Percentiles rank a stretch among this genome's conserved stretches.
These are phyloP conservation scores for Phytopythium litorale DNA, from an alignment of 352 stramenopile genomes.

Conservation along the genomic window DNA sequence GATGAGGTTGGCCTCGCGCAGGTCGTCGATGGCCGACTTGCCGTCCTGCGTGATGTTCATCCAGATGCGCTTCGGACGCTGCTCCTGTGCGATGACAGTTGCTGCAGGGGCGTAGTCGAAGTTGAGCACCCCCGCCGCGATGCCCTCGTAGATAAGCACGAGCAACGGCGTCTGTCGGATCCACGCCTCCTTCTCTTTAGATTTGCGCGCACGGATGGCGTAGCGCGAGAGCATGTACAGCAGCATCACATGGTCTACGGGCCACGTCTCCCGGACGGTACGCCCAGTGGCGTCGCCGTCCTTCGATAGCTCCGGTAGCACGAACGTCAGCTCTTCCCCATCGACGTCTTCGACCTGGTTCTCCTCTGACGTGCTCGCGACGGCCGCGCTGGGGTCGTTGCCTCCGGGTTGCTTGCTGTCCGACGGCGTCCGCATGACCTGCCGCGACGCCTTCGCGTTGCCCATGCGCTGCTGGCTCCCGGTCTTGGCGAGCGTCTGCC, in stretches of 20 bases:
- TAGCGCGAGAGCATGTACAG: conserved; percentile 49
- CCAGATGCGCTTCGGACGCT: conserved; percentile 48
- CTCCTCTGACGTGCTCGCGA: not conserved
- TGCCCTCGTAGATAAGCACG: conserved; percentile 86
- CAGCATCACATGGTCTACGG: conserved; percentile 47
- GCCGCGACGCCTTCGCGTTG: not conserved
- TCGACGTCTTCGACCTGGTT: conserved; percentile 6
- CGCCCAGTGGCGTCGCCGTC: conserved; percentile 37
- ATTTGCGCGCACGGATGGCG: conserved; percentile 45
- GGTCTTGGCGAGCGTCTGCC: conserved; percentile 8
- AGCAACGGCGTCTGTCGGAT: conserved; percentile 92
- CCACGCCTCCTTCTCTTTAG: conserved; percentile 91
- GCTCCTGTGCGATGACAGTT: conserved; percentile 51
- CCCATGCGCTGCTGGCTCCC: conserved; percentile 8
- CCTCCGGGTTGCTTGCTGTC: not conserved
- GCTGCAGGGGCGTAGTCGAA: conserved; percentile 64
- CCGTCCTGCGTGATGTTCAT: conserved; percentile 67
- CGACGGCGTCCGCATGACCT: not conserved
- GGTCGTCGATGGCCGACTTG: conserved; percentile 60
- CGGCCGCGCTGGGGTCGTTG: not conserved
- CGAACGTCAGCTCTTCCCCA: conserved; percentile 43
- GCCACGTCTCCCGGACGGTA: conserved; percentile 50
- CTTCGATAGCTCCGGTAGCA: conserved; percentile 41
- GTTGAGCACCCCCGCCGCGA: conserved; percentile 45
- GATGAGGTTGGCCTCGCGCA: conserved; percentile 54